Evolutionary conservation across 495 filamentous ascomycete genomes (phyloP).

Genomic region (Penicillium subrubescens): DNA sequence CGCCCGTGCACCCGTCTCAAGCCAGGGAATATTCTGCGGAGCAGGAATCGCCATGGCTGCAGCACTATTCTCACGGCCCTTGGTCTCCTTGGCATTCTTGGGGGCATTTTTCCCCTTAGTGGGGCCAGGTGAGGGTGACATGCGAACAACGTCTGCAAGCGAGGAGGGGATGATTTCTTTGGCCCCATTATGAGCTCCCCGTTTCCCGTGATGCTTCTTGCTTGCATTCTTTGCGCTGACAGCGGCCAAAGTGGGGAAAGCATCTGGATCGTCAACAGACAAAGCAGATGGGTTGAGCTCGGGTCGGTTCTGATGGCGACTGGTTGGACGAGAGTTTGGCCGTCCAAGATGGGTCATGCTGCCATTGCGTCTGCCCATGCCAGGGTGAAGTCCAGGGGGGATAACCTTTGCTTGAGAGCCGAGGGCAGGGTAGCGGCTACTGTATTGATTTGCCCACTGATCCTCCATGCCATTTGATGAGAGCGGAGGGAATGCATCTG

Average conservation of each 20-base stretch:
- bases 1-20: conserved; percentile 87
- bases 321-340: conserved; percentile 81
- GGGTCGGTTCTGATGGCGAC: conserved; percentile 73
- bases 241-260: conserved; percentile 90
- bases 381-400: conserved; percentile 33
- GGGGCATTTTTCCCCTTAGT: conserved; percentile 51
- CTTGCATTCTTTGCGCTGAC: conserved; percentile 68
- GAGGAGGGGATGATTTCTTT: conserved; percentile 77
- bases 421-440: conserved; percentile 42
- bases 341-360: conserved; percentile 48
- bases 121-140: conserved; percentile 76
- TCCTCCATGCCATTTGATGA: conserved; percentile 43
- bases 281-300: conserved; percentile 67
- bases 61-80: conserved; percentile 73
- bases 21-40: conserved; percentile 94
- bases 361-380: conserved; percentile 55
- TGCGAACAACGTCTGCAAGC: conserved; percentile 92
- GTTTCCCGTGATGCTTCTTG: conserved; percentile 90
- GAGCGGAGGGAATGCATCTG: conserved; percentile 85
- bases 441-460: conserved; percentile 59
- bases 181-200: conserved; percentile 62
- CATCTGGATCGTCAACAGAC: conserved; percentile 89
- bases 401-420: conserved; percentile 31
- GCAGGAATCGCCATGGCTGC: conserved; percentile 80
- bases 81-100: conserved; percentile 46